These are phyloP conservation scores for Vigna trinervia DNA, from an alignment of 306 rosid species.

Conservation along the genomic window DNA sequence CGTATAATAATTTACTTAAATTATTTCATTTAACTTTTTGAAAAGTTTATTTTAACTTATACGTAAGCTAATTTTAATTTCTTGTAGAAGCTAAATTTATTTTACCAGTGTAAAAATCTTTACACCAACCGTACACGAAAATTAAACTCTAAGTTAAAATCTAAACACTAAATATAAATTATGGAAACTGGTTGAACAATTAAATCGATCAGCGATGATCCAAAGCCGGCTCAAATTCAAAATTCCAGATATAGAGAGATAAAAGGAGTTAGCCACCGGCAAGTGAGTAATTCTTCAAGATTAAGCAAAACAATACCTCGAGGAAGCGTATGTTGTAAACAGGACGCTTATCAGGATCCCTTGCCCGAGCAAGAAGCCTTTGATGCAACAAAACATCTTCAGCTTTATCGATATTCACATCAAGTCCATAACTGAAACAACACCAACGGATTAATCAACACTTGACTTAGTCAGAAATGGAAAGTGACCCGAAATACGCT, in stretches of 20 bases:
- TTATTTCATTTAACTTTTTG: neutral
- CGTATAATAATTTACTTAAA: neutral
- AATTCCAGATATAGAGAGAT: neutral
- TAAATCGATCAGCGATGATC: neutral
- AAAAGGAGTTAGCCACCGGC: neutral
- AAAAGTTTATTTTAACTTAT: neutral
- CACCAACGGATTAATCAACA: constrained; percentile 23
- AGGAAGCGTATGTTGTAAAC: constrained; percentile 83
- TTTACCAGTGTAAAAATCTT: neutral
- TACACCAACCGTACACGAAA: neutral
- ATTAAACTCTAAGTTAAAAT: neutral
- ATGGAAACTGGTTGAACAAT: neutral
- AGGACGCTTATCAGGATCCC: constrained; percentile 92
- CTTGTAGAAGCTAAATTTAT: neutral
- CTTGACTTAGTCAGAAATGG: neutral
- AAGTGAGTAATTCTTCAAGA: neutral
- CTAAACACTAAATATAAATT: neutral
- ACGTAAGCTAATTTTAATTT: neutral
- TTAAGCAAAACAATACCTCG: constrained; percentile 62
- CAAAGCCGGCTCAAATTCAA: neutral
- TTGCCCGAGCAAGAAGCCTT: constrained; percentile 83
- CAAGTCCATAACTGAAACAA: constrained; percentile 89
- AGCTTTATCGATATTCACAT: constrained; percentile 91
- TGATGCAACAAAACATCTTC: constrained; percentile 93
- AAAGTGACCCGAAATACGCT: neutral